phyloP scores from a whole-genome alignment of 495 filamentous ascomycete species.

The Hypoxylon perforatum region DNA sequence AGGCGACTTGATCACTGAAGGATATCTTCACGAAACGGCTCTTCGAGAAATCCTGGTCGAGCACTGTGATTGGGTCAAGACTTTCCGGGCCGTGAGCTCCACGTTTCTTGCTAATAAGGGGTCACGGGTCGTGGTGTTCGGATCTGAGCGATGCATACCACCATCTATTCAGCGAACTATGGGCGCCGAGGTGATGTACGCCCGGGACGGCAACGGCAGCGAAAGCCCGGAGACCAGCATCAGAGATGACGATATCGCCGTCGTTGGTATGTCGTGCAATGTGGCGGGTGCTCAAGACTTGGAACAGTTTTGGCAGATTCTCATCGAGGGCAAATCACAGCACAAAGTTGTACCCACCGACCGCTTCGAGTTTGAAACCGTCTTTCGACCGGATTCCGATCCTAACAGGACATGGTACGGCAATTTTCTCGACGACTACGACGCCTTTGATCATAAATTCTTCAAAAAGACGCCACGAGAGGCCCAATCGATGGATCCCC shows the following conservation, averaged over 20 bases:
- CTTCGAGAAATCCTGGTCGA: slow-evolving; percentile 51
- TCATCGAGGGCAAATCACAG: slow-evolving; percentile 55
- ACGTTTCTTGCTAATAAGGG: slow-evolving; percentile 19
- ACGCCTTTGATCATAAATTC: slow-evolving; percentile 63
- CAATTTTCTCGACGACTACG: slow-evolving; percentile 58
- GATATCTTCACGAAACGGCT: slow-evolving; percentile 43
- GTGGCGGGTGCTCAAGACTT: slow-evolving; percentile 61
- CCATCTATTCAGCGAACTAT: slow-evolving; percentile 44
- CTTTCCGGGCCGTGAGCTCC: slow-evolving; percentile 39
- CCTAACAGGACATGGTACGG: slow-evolving; percentile 55
- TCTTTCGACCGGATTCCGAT: slow-evolving; percentile 46
- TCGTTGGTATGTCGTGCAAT: slow-evolving; percentile 64
- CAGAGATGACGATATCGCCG: slow-evolving; percentile 56
- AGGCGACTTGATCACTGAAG: slow-evolving; percentile 17
- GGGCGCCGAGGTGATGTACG: slow-evolving; percentile 34
- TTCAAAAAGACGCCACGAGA: slow-evolving; percentile 60
- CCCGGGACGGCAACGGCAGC: slow-evolving; percentile 35
- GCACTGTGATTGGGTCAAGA: slow-evolving; percentile 52
- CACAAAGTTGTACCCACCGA: slow-evolving; percentile 52
- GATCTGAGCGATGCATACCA: slow-evolving; percentile 54
- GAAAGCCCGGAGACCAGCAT: slow-evolving; percentile 31
- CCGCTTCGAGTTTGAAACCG: slow-evolving; percentile 51
- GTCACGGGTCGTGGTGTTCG: slow-evolving; percentile 50
- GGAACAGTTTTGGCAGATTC: slow-evolving; percentile 57
- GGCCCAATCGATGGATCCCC: slow-evolving; percentile 46